Evolutionary conservation across 495 filamentous ascomycete species (phyloP).

Genomic region (Podospora comata): DNA sequence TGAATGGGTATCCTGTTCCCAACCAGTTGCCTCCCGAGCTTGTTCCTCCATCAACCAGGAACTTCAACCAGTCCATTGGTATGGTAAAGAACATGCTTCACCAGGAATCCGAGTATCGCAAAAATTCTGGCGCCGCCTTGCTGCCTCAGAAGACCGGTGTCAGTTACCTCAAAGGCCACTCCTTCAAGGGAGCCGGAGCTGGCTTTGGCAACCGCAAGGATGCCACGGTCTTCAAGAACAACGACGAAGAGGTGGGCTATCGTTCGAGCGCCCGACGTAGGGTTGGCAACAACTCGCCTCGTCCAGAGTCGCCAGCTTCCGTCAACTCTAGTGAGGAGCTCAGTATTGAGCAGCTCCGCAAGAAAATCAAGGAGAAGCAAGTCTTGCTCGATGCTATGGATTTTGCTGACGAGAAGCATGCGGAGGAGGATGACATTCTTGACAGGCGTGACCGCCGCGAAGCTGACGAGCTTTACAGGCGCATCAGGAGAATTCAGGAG

Average conservation of each 20-base stretch:
- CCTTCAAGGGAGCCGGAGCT: constrained; percentile 62
- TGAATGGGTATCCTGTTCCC: constrained; percentile 95
- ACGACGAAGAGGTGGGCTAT: constrained; percentile 86
- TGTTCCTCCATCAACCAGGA: constrained; percentile 91
- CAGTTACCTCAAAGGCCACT: constrained; percentile 93
- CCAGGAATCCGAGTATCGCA: constrained; percentile 81
- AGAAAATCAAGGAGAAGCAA: constrained; percentile 93
- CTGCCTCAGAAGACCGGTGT: constrained; percentile 96
- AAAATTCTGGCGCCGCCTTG: constrained; percentile 77
- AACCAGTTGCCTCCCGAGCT: constrained; percentile 88
- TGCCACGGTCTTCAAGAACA: constrained; percentile 94
- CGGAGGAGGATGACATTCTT: constrained; percentile 87
- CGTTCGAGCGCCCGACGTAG: constrained; percentile 89
- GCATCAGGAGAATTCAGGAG: constrained; percentile 91
- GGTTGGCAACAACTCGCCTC: constrained; percentile 72
- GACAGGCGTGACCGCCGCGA: constrained; percentile 89
- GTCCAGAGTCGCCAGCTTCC: constrained; percentile 69
- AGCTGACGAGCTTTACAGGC: constrained; percentile 88
- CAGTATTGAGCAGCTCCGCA: constrained; percentile 79
- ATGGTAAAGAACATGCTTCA: constrained; percentile 90
- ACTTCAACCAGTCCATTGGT: constrained; percentile 86
- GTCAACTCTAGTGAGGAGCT: constrained; percentile 71
- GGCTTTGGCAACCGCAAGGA: constrained; percentile 68
- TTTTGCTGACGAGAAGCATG: constrained; percentile 86
- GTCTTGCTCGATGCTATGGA: constrained; percentile 96